These are phyloP conservation scores for Daedaleopsis nitida DNA, from an alignment of 768 basidiomycete genomes.

Conservation along the genomic window DNA sequence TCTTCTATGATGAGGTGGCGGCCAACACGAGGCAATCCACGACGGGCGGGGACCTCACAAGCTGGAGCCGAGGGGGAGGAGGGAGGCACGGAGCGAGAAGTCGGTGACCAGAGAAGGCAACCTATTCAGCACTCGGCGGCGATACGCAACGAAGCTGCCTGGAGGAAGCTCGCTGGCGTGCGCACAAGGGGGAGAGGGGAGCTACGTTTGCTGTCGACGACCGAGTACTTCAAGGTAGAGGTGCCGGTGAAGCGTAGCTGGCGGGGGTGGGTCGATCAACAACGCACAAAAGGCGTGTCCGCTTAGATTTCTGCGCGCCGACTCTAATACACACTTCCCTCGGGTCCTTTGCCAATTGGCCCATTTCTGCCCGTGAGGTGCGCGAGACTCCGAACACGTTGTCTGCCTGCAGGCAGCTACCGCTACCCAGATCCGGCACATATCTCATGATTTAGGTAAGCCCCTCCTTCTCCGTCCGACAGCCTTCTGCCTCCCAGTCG, in stretches of 20 bases:
- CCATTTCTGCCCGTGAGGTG: slow-evolving; percentile 24
- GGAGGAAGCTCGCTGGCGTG: slow-evolving; percentile 14
- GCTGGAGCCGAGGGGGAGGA: slow-evolving; percentile 8
- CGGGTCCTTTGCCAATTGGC: slow-evolving; percentile 30
- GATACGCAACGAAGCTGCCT: slow-evolving; percentile 13
- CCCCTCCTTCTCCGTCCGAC: slow-evolving; percentile 22
- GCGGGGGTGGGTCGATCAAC: slow-evolving; percentile 25
- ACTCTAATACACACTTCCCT: slow-evolving; percentile 27
- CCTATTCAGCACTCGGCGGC: slow-evolving; percentile 18
- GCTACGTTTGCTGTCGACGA: slow-evolving; percentile 25
- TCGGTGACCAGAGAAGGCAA: slow-evolving; percentile 15
- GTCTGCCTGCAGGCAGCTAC: slow-evolving; percentile 34
- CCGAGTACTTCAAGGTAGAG: slow-evolving; percentile 29
- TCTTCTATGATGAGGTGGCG: slow-evolving; percentile 22
- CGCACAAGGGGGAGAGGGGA: slow-evolving; percentile 18
- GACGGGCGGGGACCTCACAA: slow-evolving; percentile 7
- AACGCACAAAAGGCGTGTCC: slow-evolving; percentile 32
- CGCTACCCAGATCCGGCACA: slow-evolving; percentile 26
- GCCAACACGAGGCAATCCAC: slow-evolving; percentile 17
- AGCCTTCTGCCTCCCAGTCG: slow-evolving; percentile 12
- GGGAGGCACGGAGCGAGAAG: slow-evolving; percentile 7
- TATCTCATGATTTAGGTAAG: slow-evolving; percentile 32
- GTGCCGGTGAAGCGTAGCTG: slow-evolving; percentile 23
- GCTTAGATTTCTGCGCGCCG: slow-evolving; percentile 26
- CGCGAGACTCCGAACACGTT: slow-evolving; percentile 30